These are phyloP conservation scores for Powellomyces hirtus DNA, from an alignment of 192 early-diverging fungal species.

Conservation along the genomic window DNA sequence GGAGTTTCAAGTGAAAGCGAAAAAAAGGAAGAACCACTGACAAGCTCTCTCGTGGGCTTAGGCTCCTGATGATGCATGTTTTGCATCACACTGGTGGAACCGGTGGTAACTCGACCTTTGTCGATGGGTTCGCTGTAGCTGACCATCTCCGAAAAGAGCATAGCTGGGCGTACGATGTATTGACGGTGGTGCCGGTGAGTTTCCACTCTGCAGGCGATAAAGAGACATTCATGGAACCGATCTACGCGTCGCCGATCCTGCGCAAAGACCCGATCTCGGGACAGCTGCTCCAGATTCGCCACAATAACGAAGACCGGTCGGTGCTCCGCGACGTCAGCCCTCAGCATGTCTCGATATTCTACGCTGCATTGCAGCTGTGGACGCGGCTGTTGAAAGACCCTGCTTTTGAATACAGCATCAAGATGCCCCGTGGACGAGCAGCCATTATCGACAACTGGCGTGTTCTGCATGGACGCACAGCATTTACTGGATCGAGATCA, in stretches of 20 bases:
- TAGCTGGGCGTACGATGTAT: constrained; percentile 52
- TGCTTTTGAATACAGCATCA: constrained; percentile 58
- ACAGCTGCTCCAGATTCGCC: constrained; percentile 65
- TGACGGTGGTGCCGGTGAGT: constrained; percentile 55
- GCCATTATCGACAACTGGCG: constrained; percentile 79
- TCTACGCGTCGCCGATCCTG: constrained; percentile 59
- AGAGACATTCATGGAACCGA: constrained; percentile 47
- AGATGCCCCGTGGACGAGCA: constrained; percentile 62
- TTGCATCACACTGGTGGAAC: constrained; percentile 62
- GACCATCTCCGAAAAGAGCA: constrained; percentile 50
- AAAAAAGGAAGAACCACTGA: no score
- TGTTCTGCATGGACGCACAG: constrained; percentile 67
- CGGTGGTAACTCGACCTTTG: constrained; percentile 72
- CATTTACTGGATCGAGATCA: constrained; percentile 65
- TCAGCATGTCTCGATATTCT: constrained; percentile 53
- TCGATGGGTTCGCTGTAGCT: constrained; percentile 75
- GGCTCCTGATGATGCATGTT: constrained; percentile 75
- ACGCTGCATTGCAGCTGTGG: constrained; percentile 68
- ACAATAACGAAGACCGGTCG: constrained; percentile 79
- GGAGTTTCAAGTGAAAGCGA: no score
- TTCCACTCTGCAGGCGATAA: constrained; percentile 72
- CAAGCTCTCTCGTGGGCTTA: constrained; percentile 20
- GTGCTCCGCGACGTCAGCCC: constrained; percentile 42
- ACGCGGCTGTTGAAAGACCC: constrained; percentile 48
- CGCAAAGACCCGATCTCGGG: constrained; percentile 39